phyloP scores from a whole-genome alignment of 2,329 filamentous ascomycete species.

The Penicillium sp. region DNA sequence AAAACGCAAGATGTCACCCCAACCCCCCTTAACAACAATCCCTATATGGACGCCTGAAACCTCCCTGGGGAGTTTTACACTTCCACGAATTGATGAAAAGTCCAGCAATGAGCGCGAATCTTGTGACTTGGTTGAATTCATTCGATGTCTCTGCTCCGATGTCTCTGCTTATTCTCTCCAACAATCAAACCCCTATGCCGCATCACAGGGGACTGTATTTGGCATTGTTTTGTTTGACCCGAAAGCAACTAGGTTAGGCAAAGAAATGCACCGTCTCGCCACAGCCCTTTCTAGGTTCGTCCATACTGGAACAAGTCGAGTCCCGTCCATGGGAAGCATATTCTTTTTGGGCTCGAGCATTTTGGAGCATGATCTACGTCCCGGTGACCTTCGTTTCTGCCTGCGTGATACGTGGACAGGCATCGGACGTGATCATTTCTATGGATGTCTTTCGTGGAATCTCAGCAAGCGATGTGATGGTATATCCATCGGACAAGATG shows the following conservation, averaged over 20 bases:
- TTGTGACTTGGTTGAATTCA: constrained; percentile 16
- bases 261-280: constrained; percentile 26
- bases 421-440: constrained; percentile 32
- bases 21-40: constrained; percentile 29
- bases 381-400: constrained; percentile 24
- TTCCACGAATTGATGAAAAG: not conserved
- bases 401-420: constrained; percentile 30
- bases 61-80: not conserved
- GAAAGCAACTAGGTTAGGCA: constrained; percentile 19
- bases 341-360: constrained; percentile 36
- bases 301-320: not conserved
- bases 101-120: not conserved
- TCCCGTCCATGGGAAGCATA: constrained; percentile 28
- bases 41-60: constrained; percentile 27
- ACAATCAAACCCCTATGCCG: constrained; percentile 25
- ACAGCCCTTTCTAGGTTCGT: constrained; percentile 18
- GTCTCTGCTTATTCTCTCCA: constrained; percentile 9
- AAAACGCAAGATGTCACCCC: not conserved
- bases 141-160: constrained; percentile 17
- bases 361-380: constrained; percentile 13
- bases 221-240: constrained; percentile 34
- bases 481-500: not conserved
- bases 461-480: not conserved
- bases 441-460: constrained; percentile 32
- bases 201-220: constrained; percentile 14